Evolutionary conservation across 2,329 filamentous ascomycete genomes (phyloP).

Genomic region (Aspergillus hortae): DNA sequence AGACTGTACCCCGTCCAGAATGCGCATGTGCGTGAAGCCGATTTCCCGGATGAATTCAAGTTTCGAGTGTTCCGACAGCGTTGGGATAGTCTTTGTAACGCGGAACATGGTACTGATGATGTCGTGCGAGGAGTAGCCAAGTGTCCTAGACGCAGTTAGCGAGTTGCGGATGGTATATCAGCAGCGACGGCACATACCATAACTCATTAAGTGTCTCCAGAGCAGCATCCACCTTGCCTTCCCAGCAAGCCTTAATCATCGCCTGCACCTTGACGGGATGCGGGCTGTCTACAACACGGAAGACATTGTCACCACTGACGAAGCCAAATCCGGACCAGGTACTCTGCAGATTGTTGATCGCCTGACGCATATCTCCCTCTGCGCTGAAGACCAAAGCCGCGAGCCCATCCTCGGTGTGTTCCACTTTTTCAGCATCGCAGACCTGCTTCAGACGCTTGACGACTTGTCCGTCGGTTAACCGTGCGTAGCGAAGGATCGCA

Average conservation of each 20-base stretch:
- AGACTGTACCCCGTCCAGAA: slow-evolving; percentile 95
- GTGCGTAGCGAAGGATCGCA: slow-evolving; percentile 89
- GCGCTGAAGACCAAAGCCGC: slow-evolving; percentile 96
- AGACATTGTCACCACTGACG: slow-evolving; percentile 96
- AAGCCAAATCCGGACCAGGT: slow-evolving; percentile 92
- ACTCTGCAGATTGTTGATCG: slow-evolving; percentile 96
- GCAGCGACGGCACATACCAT: slow-evolving; percentile 55
- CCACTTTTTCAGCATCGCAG: slow-evolving; percentile 84
- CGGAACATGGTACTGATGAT: slow-evolving; percentile 99
- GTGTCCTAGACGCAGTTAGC: slow-evolving; percentile 46
- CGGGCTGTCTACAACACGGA: slow-evolving; percentile 93
- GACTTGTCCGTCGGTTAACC: slow-evolving; percentile 87
- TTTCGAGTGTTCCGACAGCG: slow-evolving; percentile 89
- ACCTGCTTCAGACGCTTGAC: slow-evolving; percentile 89
- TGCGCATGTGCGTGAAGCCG: slow-evolving; percentile 98
- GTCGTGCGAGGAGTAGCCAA: slow-evolving; percentile 98
- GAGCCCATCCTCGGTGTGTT: slow-evolving; percentile 88
- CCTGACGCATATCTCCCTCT: slow-evolving; percentile 97
- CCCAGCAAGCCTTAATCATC: slow-evolving; percentile 96
- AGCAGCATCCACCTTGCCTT: slow-evolving; percentile 83
- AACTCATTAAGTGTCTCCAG: slow-evolving; percentile 83
- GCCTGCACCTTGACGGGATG: slow-evolving; percentile 98
- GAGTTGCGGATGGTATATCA: not conserved
- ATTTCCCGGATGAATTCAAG: slow-evolving; percentile 98
- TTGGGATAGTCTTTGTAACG: slow-evolving; percentile 93